Evolutionary conservation across 2,329 filamentous ascomycete species (phyloP).

Genomic region (Metarhizium robertsii): DNA sequence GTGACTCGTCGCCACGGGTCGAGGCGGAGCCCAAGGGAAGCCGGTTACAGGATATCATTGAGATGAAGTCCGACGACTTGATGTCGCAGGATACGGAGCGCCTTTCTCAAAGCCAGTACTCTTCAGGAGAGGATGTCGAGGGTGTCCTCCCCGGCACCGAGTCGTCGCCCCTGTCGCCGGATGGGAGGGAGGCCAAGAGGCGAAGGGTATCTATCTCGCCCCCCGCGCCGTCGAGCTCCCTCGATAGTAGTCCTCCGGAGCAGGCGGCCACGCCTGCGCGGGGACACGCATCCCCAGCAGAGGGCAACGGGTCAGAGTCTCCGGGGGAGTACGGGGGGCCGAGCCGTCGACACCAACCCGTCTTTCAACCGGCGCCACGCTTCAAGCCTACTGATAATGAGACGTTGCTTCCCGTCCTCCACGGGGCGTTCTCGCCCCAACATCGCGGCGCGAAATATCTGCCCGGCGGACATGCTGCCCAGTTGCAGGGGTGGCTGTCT

Average conservation of each 20-base stretch:
- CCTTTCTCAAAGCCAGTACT: background rate
- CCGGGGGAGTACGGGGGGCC: background rate
- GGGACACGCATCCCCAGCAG: background rate
- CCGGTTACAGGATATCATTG: slow-evolving; percentile 10
- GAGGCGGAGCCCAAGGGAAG: background rate
- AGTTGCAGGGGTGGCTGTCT: slow-evolving; percentile 31
- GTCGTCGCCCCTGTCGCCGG: background rate
- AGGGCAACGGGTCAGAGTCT: background rate
- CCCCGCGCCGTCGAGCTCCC: slow-evolving; percentile 6
- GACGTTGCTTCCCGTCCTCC: slow-evolving; percentile 12
- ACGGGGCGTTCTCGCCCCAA: slow-evolving; percentile 26
- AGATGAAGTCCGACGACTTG: slow-evolving; percentile 5
- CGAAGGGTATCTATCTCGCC: slow-evolving; percentile 15
- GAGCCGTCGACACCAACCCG: slow-evolving; percentile 21
- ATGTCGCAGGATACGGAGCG: background rate
- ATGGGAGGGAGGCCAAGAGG: slow-evolving; percentile 10
- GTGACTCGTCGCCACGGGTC: background rate
- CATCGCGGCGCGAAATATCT: slow-evolving; percentile 26
- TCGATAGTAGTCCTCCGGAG: background rate
- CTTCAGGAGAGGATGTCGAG: background rate
- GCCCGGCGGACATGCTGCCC: slow-evolving; percentile 27
- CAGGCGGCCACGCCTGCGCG: background rate
- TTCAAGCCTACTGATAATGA: slow-evolving; percentile 25
- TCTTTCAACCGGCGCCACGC: slow-evolving; percentile 28
- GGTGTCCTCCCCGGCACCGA: background rate